Percentiles rank a stretch among this genome's conserved stretches.
phyloP scores from a whole-genome alignment of 176 grass and related monocot species.

The Triticum urartu region DNA sequence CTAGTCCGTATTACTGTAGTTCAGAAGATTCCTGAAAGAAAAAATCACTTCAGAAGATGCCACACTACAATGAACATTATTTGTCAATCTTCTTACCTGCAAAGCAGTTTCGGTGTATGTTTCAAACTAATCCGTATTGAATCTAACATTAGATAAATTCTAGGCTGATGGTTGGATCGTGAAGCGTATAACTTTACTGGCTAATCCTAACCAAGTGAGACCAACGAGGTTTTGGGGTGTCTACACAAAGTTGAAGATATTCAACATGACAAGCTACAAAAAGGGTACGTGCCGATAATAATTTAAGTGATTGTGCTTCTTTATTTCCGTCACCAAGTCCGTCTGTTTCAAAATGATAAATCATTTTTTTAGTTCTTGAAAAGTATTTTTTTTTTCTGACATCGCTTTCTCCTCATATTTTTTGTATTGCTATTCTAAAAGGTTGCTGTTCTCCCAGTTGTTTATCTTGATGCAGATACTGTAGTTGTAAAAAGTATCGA shows the following conservation, averaged over 20 bases:
- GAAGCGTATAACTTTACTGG: constrained; percentile 63
- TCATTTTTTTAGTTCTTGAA: neutral
- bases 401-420: neutral
- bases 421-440: neutral
- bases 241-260: constrained; percentile 95
- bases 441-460: constrained; percentile 54
- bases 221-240: constrained; percentile 96
- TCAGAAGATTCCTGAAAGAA: neutral
- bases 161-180: constrained; percentile 97
- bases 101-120: neutral
- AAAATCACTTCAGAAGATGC: neutral
- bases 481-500: constrained; percentile 89
- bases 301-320: neutral
- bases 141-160: constrained; percentile 17
- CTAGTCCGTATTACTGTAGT: neutral
- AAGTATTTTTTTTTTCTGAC: neutral
- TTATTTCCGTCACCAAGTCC: neutral
- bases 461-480: constrained; percentile 80
- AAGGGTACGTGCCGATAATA: constrained; percentile 45
- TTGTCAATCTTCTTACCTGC: neutral
- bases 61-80: neutral
- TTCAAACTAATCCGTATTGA: neutral
- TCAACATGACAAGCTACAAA: constrained; percentile 82
- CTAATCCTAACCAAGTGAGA: constrained; percentile 82
- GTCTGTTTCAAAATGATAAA: neutral